Base-by-base conservation (phyloP, 1,284 basidiomycete genomes). In the Chalciporus sp. region DNA sequence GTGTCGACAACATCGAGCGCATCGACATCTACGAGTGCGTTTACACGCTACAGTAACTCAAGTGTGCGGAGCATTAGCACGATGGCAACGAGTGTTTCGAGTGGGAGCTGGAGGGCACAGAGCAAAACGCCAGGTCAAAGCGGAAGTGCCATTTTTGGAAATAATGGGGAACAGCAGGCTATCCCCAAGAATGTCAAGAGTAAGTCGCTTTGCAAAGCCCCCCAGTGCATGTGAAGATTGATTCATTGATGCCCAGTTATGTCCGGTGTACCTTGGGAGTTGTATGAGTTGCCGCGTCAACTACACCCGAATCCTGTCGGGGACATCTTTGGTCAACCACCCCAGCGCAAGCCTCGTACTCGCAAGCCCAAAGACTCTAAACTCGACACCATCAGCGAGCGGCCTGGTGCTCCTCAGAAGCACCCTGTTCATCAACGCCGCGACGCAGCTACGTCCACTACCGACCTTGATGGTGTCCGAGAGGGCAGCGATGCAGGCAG, bases 121-220 rank as follows among this genome's bases (percentile, higher is more conserved):
- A 50, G 52, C 43, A 70, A 63, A 50, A 29, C 59, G 10, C 39
- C 66, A 11, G 45, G 51, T 42, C 63, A 58, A 37, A 41, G 37
- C 56, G 66, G 63, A 60, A 40, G 40, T 42, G 58, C 50, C 54
- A 28, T 39, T 2, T 43, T 49, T 11, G 63, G 59, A 46, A 55
- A 42, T 29, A 42, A 23, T 28, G 62, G 69, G 59, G 67, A 62
- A 58, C 60, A 70, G 57, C 58, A 63, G 60, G 72, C 58, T 71
- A 74, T 82, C 26, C 86, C 88, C 51, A 81, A 84, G 74, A 92
- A 91, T 67, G 77, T 92, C 76, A 92, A 92, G 78, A 75, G 90
- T 92, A 67, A 72, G 86, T 82, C 26, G 35, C 33, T 56, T 47
- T 48, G 29, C 27, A 40, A 16, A 44, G 11, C 47, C 47, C 9